Evolutionary conservation across 495 filamentous ascomycete species (phyloP).

Genomic region (Poronia punctata): DNA sequence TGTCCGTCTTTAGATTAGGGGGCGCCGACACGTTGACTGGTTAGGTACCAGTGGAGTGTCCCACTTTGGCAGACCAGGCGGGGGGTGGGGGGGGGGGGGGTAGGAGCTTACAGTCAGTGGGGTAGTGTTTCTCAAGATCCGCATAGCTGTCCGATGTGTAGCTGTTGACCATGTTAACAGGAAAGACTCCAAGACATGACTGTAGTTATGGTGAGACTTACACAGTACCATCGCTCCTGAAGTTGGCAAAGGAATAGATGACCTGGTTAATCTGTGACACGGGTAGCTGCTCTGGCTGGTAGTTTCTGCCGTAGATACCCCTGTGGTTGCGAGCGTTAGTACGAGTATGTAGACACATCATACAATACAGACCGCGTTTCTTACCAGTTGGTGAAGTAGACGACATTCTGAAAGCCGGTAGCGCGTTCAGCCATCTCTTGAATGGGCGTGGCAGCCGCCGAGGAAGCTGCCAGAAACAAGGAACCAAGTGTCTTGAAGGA

Average conservation of each 20-base stretch:
- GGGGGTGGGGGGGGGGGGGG: background rate
- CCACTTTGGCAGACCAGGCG: background rate
- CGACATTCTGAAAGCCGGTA: conserved; percentile 32
- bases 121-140: conserved; percentile 72
- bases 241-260: conserved; percentile 84
- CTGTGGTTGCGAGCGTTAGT: conserved; percentile 26
- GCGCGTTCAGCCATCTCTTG: conserved; percentile 14
- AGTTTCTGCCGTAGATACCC: conserved; percentile 81
- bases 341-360: too few relatives aligned
- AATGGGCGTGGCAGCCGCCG: conserved; percentile 17
- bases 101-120: conserved; percentile 31
- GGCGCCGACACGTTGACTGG: too few relatives aligned
- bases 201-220: conserved; percentile 28
- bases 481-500: conserved; percentile 16
- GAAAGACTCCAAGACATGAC: background rate
- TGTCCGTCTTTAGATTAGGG: too few relatives aligned
- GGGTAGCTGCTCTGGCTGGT: conserved; percentile 74
- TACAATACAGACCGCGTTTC: background rate
- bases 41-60: too few relatives aligned
- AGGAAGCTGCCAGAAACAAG: conserved; percentile 22
- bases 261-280: conserved; percentile 77
- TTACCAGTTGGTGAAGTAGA: conserved; percentile 45
- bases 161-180: conserved; percentile 12
- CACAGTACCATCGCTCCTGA: conserved; percentile 76
- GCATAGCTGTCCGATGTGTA: conserved; percentile 49